phyloP scores from a whole-genome alignment of 2,329 filamentous ascomycete genomes.

The Eutypa lata region DNA sequence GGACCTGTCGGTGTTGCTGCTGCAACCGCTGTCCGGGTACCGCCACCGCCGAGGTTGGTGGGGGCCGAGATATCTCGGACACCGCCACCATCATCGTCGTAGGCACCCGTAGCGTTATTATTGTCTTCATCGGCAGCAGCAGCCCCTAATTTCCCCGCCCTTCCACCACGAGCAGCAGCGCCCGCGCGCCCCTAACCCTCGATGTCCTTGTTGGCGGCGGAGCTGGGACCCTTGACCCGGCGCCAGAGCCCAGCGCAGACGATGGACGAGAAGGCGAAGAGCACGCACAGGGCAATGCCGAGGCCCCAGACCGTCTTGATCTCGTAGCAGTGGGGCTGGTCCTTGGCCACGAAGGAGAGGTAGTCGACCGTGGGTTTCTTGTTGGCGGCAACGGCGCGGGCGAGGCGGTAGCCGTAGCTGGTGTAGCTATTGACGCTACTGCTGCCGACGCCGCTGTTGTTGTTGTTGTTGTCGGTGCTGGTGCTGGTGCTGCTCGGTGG shows the following conservation, averaged over 20 bases:
- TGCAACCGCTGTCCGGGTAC: no score
- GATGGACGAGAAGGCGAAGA: conserved; percentile 63
- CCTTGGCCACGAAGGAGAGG: conserved; percentile 48
- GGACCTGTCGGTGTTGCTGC: not conserved
- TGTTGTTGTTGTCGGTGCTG: not conserved
- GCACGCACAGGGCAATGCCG: conserved; percentile 71
- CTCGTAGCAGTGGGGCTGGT: conserved; percentile 69
- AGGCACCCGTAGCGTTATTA: not conserved
- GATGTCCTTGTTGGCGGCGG: conserved; percentile 41
- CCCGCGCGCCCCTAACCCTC: conserved; percentile 49
- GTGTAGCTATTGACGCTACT: conserved; percentile 17
- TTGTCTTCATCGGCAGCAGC: conserved; percentile 5
- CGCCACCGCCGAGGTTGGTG: conserved; percentile 21
- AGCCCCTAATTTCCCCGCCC: not conserved
- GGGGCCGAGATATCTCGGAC: conserved; percentile 20
- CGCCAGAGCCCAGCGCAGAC: conserved; percentile 61
- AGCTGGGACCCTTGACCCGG: conserved; percentile 44
- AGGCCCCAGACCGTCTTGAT: conserved; percentile 87
- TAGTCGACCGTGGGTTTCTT: conserved; percentile 28
- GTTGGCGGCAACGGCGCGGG: conserved; percentile 20
- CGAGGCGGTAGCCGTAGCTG: conserved; percentile 19
- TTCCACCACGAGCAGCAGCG: conserved; percentile 32
- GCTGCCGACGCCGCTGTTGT: not conserved
- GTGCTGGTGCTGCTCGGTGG: not conserved
- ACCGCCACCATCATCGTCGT: not conserved